These are phyloP conservation scores for Rhodotorula glutinis DNA, from an alignment of 1,284 basidiomycete species.

Conservation along the genomic window DNA sequence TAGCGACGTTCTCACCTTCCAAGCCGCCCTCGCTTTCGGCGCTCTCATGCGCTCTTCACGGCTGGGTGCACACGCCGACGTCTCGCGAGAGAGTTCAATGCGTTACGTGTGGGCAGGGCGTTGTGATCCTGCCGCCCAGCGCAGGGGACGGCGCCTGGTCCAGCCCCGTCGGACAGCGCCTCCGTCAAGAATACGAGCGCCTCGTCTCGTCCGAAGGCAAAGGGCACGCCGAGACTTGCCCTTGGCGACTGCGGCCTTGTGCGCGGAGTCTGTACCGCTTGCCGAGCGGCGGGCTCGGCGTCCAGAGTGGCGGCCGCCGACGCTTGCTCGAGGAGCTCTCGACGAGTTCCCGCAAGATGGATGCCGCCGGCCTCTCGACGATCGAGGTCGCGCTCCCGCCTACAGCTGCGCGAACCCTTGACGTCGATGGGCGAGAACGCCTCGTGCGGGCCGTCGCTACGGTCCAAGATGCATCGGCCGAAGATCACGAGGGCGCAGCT, in stretches of 20 bases:
- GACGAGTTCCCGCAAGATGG: conserved; percentile 5
- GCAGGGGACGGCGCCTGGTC: background rate
- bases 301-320: conserved; percentile 10
- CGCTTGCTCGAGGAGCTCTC: conserved; percentile 17
- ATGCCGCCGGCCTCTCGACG: background rate
- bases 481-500: background rate
- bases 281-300: conserved; percentile 12
- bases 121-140: conserved; percentile 24
- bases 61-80: conserved; percentile 15
- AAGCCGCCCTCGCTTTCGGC: conserved; percentile 24
- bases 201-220: background rate
- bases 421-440: background rate
- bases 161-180: conserved; percentile 1
- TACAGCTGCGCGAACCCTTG: background rate
- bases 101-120: conserved; percentile 18
- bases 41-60: conserved; percentile 19
- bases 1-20: conserved; percentile 23
- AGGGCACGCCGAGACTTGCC: conserved; percentile 22
- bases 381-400: conserved; percentile 2
- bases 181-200: conserved; percentile 16
- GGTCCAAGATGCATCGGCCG: background rate
- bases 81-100: conserved; percentile 24
- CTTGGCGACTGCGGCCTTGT: conserved; percentile 28
- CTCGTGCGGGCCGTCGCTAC: conserved; percentile 9
- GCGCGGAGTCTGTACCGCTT: conserved; percentile 17